Evolutionary conservation across 2,329 filamentous ascomycete genomes (phyloP).

Genomic region (Sporothrix mexicana): DNA sequence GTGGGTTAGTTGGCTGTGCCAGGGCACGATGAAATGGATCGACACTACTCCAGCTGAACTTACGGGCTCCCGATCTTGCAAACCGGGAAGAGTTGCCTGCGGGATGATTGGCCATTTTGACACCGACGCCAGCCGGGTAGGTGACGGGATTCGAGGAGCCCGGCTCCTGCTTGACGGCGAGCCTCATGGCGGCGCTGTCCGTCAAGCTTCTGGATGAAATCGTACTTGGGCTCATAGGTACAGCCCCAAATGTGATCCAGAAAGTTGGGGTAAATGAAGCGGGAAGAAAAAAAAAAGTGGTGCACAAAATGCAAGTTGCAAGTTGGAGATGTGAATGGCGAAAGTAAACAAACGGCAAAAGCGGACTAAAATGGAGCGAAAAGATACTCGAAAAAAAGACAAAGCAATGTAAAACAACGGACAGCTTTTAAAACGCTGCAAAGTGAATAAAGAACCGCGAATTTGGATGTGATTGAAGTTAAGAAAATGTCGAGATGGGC

Average conservation of each 20-base stretch:
- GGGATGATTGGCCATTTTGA: not conserved
- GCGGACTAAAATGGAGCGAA: not conserved
- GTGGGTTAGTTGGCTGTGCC: not conserved
- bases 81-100: conserved; percentile 10
- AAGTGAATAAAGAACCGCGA: not conserved
- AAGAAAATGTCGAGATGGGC: not conserved
- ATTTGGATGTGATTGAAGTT: not conserved
- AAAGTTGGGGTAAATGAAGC: too few relatives aligned
- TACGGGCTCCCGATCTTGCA: conserved; percentile 41
- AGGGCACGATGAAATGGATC: not conserved
- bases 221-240: not conserved
- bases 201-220: conserved; percentile 14
- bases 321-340: not conserved
- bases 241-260: not conserved
- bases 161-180: conserved; percentile 18
- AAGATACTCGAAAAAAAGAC: not conserved
- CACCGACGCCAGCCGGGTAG: not conserved
- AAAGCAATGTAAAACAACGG: not conserved
- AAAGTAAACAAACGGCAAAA: conserved; percentile 27
- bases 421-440: not conserved
- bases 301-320: not conserved
- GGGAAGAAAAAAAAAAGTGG: too few relatives aligned
- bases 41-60: conserved; percentile 27
- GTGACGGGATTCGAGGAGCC: not conserved
- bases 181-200: conserved; percentile 4